Evolutionary conservation across 2,329 filamentous ascomycete genomes (phyloP), one percentile per base, ranked within the genome.

Genomic region (Microthyrium microscopicum): DNA sequence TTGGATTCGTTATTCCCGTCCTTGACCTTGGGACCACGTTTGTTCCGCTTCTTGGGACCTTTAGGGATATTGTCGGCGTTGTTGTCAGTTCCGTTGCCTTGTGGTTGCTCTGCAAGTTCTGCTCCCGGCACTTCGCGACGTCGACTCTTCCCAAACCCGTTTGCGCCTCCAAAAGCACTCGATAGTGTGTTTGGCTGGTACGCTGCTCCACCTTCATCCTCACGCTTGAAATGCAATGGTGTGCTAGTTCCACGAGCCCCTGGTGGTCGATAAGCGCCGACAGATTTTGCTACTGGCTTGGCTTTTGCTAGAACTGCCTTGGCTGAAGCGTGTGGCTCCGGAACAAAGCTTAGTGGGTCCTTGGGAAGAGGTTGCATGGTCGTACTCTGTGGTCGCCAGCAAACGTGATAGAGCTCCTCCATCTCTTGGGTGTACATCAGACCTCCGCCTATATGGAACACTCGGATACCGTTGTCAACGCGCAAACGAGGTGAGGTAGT

Each of bases 391-490:
- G 89, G 89, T 43, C 85, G 74, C 87, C 85, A 95, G 40, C 69
- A 54, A 29, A 66, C 85, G 44, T 87, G 76, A 62, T 98, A 95
- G 44, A 98, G 64, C 62, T 98, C 89, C 33, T 75, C 70, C 73
- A 94, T 83, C 43, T 95, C 89, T 57, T 91, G 79, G 49, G 84
- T 82, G 64, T 94, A 98, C 78, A 94, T 85, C 46, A 98, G 64
- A 22, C 68, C 68, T 29, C 89, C 89, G 41, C 75, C 71, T 21
- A 92, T 77, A 54, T 98, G 87, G 81, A 85, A 98, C 46, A 98
- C 70, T 53, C 85, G 85, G 45, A 98, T 70, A 39, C 87, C 89
- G 48, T 98, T 98, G 61, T 98, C 89, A 27, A 98, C 89, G 44
- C 89, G 79, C 38, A 98, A 71, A 41, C 89, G 77, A 4, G 89